Evolutionary conservation across 1,284 basidiomycete species (phyloP).

Genomic region (Ustilago esculenta): DNA sequence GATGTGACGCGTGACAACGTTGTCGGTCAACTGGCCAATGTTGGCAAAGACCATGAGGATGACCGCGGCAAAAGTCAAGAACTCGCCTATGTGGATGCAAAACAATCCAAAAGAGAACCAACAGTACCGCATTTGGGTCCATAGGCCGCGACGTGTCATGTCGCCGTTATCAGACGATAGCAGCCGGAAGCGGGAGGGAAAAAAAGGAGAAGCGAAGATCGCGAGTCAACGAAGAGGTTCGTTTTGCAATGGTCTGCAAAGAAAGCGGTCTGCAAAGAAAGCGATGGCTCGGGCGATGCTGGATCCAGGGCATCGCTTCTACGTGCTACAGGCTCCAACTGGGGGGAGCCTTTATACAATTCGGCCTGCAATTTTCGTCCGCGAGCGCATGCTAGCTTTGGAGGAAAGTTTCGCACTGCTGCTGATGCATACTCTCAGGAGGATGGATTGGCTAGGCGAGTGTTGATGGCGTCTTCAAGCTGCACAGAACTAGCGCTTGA

Average conservation of each 20-base stretch:
- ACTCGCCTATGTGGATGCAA: slow-evolving; percentile 52
- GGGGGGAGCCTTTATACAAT: no score
- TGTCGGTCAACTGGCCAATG: slow-evolving; percentile 61
- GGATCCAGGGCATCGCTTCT: no score
- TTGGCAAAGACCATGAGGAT: slow-evolving; percentile 60
- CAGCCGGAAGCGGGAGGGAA: not conserved
- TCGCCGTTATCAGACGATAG: not conserved
- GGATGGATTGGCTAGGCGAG: not conserved
- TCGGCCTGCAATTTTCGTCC: no score
- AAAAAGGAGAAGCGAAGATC: not conserved
- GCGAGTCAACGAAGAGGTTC: slow-evolving; percentile 4
- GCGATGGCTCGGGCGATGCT: no score
- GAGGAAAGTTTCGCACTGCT: no score
- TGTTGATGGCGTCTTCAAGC: no score
- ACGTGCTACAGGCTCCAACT: no score
- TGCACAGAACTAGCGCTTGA: no score
- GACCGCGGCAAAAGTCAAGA: slow-evolving; percentile 62
- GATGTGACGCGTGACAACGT: slow-evolving; percentile 64
- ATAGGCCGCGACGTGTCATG: slow-evolving; percentile 7
- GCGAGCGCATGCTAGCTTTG: no score
- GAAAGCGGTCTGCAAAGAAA: no score
- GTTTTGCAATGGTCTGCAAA: no score
- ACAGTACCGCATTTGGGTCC: slow-evolving; percentile 13
- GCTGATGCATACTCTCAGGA: no score
- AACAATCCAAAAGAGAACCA: slow-evolving; percentile 24